Base-by-base conservation (phyloP, 2,329 filamentous ascomycete genomes). In the Fulvia fulva region DNA sequence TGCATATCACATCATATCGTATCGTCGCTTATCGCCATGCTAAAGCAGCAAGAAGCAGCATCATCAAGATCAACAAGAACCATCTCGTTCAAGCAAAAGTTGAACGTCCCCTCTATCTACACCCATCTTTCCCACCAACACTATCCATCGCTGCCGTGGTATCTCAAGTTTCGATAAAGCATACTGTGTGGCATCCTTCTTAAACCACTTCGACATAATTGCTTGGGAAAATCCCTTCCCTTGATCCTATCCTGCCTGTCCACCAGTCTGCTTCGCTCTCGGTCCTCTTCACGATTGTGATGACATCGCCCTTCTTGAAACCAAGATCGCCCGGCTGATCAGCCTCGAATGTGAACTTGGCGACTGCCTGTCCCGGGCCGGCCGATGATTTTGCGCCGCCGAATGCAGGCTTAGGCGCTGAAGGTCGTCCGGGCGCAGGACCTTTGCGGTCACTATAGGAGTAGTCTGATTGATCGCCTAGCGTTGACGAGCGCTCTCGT, bases 251-350 rank as follows among this genome's bases (percentile, higher is more conserved):
- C 75, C 88, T 87, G 25, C 94, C 94, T 19, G 93, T 97, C 94
- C 93, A 97, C 93, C 93, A 97, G 74, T 97, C 93, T 57, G 91
- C 92, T 58, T 90, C 89, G 67, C 89, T 97, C 4, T 97, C 90
- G 5, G 93, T 97, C 75, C 89, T 89, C 80, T 99, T 97, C 57
- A 96, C 74, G 58, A 99, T 91, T 0, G 91, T 97, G 65, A 99
- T 97, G 57, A 97, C 76, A 28, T 99, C 94, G 21, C 94, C 94
- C 81, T 99, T 99, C 79, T 96, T 96, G 77, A 99, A 99, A 0
- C 88, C 90, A 57, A 97, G 74, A 73, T 99, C 93, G 4, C 93
- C 93, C 0, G 91, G 86, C 74, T 97, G 92, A 69, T 96, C 93
- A 0, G 91, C 87, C 63, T 97, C 93, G 71, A 99, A 99, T 1